Base-by-base conservation (phyloP, 208 protist genomes). In the Trypanosomatidae sp. region DNA sequence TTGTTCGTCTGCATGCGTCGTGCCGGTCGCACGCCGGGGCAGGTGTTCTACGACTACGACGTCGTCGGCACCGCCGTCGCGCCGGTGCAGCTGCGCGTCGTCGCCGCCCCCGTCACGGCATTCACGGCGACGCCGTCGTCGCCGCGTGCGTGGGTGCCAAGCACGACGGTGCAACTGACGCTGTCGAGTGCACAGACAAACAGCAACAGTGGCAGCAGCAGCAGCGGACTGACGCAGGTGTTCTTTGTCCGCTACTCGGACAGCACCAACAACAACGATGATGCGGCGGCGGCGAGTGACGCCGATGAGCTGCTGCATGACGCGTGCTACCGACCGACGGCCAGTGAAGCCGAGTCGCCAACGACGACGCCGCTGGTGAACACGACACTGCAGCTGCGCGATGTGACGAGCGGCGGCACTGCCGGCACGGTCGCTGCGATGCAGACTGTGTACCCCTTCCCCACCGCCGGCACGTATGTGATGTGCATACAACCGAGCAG, bases 401-500 rank as follows among this genome's bases (percentile, higher is more conserved):
- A 46, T 73, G 13, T n/a, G 45, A 8, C 58, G 48, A 5, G 47
- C 58, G n/a, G 11, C 30, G n/a, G 11, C 30, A 35, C n/a, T n/a
- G n/a, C n/a, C 30, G n/a, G 11, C 30, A 35, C n/a, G 11, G 30
- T 48, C 35, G 25, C 7, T 13, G 21, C 25, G 23, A 56, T 59
- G 44, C 61, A 49, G 33, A 69, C 49, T 15, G 50, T 53, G 28
- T 44, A 67, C 38, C 66, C 72, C 35, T 94, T 91, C 53, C 62
- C 58, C 15, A 28, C 13, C 23, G 13, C 61, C n/a, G 67, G 65
- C 2, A 47, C 43, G 7, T 89, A 77, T 57, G 61, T 84, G 1
- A 56, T 94, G 24, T 94, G 86, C 56, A 75, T 86, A 26, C 72
- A 88, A 61, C 39, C n/a, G n/a, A n/a, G n/a, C n/a, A n/a, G n/a